These are phyloP conservation scores for Haplographium delicatum DNA, from an alignment of 495 filamentous ascomycete genomes.

Conservation along the genomic window DNA sequence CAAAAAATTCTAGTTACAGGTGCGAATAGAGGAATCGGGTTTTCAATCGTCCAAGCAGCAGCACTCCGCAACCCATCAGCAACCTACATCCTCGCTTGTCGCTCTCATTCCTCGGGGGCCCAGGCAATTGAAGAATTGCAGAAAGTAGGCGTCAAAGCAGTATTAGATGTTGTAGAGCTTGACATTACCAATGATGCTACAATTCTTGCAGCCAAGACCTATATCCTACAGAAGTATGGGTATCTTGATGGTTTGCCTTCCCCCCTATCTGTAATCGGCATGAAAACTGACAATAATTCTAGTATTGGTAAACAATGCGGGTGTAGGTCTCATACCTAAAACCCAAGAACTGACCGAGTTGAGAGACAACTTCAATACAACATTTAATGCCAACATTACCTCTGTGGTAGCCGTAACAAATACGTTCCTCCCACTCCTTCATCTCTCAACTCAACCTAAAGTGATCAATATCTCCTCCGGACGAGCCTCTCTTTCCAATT, in stretches of 20 bases:
- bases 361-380: conserved; percentile 22
- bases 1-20: conserved; percentile 34
- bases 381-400: conserved; percentile 27
- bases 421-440: conserved; percentile 29
- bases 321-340: conserved; percentile 16
- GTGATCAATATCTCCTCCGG: conserved; percentile 28
- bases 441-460: conserved; percentile 15
- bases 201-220: conserved; percentile 33
- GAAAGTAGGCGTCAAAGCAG: conserved; percentile 18
- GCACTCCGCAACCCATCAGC: conserved; percentile 23
- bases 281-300: background rate
- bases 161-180: conserved; percentile 27
- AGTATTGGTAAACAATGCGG: conserved; percentile 37
- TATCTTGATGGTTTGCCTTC: conserved; percentile 33
- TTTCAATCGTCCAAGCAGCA: conserved; percentile 29
- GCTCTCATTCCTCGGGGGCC: conserved; percentile 18
- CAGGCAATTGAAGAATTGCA: conserved; percentile 20
- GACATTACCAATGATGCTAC: conserved; percentile 29
- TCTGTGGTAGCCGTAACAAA: conserved; percentile 27
- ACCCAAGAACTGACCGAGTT: conserved; percentile 10
- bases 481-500: conserved; percentile 14
- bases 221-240: conserved; percentile 42
- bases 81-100: conserved; percentile 30
- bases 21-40: conserved; percentile 34
- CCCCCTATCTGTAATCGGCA: background rate